Evolutionary conservation across 345 rosid genomes (phyloP), one percentile per base, ranked within the genome.

Genomic region (Aurinia saxatilis): DNA sequence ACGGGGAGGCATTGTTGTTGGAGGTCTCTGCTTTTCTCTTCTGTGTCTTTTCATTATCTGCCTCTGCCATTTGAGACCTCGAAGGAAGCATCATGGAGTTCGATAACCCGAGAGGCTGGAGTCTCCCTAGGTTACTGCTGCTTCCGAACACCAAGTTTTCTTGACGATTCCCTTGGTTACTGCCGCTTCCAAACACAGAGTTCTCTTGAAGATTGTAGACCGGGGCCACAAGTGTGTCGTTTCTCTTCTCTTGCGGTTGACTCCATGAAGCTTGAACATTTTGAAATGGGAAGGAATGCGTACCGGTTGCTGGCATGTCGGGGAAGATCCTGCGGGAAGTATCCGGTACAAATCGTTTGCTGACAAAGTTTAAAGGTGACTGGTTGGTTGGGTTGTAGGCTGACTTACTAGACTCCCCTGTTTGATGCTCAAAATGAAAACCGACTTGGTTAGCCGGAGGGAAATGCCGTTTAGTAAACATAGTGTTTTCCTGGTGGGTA

Each of bases 241-340:
- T 79, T 49, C 74, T 76, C 78, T 56, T 82, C 42, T 77, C 90
- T 52, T 66, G 67, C 17, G 50, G 81, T 36, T 66, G 67, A 64
- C 55, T 76, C 57, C 58, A 73, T 15, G 88, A 60, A 55, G 73
- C 68, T 53, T 71, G 88, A 60, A 65, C 44, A 5, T 71, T 71
- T 67, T 61, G 82, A 73, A 74, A 64, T 41, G 86, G 75, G 14
- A 80, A 75, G 15, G 88, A 73, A 72, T 90, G 80, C 47, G 85
- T 49, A 54, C 89, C 82, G 25, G 37, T 78, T 75, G 31, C 72
- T 72, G 74, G 57, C 49, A 47, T n/a, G n/a, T n/a, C n/a, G n/a
- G n/a, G n/a, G n/a, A n/a, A 76, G 68, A 15, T 52, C 49, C 62
- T 72, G 12, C 37, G 63, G 19, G 79, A 57, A 67, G 60, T 68